A percentile compares a stretch with the other conserved stretches of the same genome.
Evolutionary conservation across 441 rosid species (phyloP).

Genomic region (Bocquillonia castaneifolia): DNA sequence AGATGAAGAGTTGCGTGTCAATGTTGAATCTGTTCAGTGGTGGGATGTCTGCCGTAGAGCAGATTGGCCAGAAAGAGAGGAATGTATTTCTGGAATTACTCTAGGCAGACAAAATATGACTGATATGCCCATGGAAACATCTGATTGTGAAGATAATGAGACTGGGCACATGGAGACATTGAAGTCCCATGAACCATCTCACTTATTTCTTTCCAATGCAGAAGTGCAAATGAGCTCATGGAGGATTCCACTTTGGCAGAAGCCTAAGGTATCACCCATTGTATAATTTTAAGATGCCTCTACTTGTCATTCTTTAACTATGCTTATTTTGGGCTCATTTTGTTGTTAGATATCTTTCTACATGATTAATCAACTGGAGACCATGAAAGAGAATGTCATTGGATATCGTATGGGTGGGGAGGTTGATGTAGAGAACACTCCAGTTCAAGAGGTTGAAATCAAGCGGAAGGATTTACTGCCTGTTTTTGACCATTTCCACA

Average conservation of each 20-base stretch:
- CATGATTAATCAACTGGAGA: conserved; percentile 35
- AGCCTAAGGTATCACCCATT: conserved; percentile 51
- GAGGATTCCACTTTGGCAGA: conserved; percentile 84
- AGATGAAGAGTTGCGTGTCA: conserved; percentile 78
- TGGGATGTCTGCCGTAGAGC: conserved; percentile 95
- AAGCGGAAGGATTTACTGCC: conserved; percentile 76
- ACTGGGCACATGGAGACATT: conserved; percentile 26
- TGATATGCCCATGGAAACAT: conserved; percentile 35
- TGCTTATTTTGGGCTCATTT: conserved; percentile 9
- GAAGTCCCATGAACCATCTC: conserved; percentile 59
- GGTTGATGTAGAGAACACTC: conserved; percentile 67
- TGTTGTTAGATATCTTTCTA: conserved; percentile 59
- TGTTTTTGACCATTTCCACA: conserved; percentile 67
- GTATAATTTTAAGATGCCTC: conserved; percentile 4
- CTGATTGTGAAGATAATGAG: conserved; percentile 45
- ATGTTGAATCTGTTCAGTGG: conserved; percentile 81
- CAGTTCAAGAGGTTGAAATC: conserved; percentile 65
- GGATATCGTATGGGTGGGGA: conserved; percentile 46
- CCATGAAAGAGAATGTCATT: conserved; percentile 25
- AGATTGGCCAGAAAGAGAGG: conserved; percentile 96
- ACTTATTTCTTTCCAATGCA: conserved; percentile 75
- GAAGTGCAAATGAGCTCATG: conserved; percentile 74
- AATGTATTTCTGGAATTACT: conserved; percentile 54
- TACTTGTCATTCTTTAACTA: conserved; percentile 3
- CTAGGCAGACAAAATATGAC: conserved; percentile 34